A percentile compares a stretch with the other conserved stretches of the same genome.
These are phyloP conservation scores for Phanerodontia chrysosporium DNA, from an alignment of 768 basidiomycete genomes.

Conservation along the genomic window DNA sequence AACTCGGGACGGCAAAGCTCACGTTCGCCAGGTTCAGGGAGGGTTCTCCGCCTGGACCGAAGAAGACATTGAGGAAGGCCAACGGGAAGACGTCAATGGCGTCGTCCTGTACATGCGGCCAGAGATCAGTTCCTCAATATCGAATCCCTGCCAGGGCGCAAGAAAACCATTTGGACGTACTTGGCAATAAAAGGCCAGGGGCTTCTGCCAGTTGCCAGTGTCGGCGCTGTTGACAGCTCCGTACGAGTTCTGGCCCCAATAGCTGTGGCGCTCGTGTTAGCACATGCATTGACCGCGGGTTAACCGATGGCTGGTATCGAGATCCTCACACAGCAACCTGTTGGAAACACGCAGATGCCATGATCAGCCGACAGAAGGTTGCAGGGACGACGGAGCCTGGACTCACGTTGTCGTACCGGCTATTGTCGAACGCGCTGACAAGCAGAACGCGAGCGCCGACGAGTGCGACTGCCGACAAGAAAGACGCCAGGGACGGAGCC, in stretches of 20 bases:
- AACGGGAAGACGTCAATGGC: slow-evolving; percentile 66
- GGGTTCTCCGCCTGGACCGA: slow-evolving; percentile 56
- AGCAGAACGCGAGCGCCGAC: slow-evolving; percentile 12
- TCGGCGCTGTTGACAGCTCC: slow-evolving; percentile 50
- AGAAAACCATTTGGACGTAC: slow-evolving; percentile 27
- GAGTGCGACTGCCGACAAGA: slow-evolving; percentile 9
- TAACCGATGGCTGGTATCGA: neutral
- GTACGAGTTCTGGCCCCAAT: slow-evolving; percentile 77
- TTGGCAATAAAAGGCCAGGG: slow-evolving; percentile 61
- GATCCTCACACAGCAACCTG: slow-evolving; percentile 53
- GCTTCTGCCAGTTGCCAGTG: slow-evolving; percentile 54
- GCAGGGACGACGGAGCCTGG: neutral
- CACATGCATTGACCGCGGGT: neutral
- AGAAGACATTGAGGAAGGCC: slow-evolving; percentile 67
- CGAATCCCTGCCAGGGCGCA: slow-evolving; percentile 2
- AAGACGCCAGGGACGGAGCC: neutral
- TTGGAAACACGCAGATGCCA: neutral
- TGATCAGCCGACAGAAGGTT: slow-evolving; percentile 7
- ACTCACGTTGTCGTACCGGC: slow-evolving; percentile 60
- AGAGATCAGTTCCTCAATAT: neutral
- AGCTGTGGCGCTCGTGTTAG: slow-evolving; percentile 33
- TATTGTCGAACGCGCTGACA: slow-evolving; percentile 41
- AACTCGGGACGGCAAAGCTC: slow-evolving; percentile 14
- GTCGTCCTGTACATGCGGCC: slow-evolving; percentile 44
- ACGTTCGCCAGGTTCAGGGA: slow-evolving; percentile 69